Evolutionary conservation across 495 filamentous ascomycete genomes (phyloP).

Genomic region (Thermothielavioides terrestris): DNA sequence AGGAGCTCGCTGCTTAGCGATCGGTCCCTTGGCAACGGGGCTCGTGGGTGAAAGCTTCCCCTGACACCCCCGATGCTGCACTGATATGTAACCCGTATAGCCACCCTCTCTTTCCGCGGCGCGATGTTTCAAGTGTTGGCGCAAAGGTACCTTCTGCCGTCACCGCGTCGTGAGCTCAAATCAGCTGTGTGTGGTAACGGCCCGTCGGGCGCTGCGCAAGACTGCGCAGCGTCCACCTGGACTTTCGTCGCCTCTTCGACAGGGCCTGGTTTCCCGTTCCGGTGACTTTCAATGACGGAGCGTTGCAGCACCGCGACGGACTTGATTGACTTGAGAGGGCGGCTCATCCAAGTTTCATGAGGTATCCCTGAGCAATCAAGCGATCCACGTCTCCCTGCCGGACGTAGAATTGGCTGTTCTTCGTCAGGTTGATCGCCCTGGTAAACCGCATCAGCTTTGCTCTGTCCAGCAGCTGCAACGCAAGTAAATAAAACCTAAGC

Average conservation of each 20-base stretch:
- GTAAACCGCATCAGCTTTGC: slow-evolving; percentile 12
- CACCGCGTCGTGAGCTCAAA: slow-evolving; percentile 23
- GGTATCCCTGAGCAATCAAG: slow-evolving; percentile 91
- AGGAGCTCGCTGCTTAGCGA: too few relatives aligned
- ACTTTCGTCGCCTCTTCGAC: too few relatives aligned
- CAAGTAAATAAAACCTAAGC: slow-evolving; percentile 19
- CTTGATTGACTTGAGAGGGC: not conserved
- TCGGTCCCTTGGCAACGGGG: too few relatives aligned
- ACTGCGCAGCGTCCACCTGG: too few relatives aligned
- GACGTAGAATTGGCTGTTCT: slow-evolving; percentile 97
- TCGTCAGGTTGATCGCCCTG: slow-evolving; percentile 91
- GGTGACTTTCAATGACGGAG: too few relatives aligned
- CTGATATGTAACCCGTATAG: too few relatives aligned
- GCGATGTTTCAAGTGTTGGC: not conserved
- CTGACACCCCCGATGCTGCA: too few relatives aligned
- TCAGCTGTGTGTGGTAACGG: too few relatives aligned
- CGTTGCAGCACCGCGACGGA: too few relatives aligned
- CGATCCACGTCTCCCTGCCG: slow-evolving; percentile 94
- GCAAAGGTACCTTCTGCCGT: slow-evolving; percentile 20
- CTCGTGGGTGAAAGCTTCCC: too few relatives aligned
- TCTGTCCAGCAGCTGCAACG: not conserved
- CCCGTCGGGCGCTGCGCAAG: too few relatives aligned
- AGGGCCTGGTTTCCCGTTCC: too few relatives aligned
- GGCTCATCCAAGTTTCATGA: slow-evolving; percentile 66
- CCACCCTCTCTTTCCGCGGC: not conserved